Evolutionary conservation across 192 early-diverging fungal genomes (phyloP), one percentile per base, ranked within the genome.

Genomic region (Dissophora globulifera): DNA sequence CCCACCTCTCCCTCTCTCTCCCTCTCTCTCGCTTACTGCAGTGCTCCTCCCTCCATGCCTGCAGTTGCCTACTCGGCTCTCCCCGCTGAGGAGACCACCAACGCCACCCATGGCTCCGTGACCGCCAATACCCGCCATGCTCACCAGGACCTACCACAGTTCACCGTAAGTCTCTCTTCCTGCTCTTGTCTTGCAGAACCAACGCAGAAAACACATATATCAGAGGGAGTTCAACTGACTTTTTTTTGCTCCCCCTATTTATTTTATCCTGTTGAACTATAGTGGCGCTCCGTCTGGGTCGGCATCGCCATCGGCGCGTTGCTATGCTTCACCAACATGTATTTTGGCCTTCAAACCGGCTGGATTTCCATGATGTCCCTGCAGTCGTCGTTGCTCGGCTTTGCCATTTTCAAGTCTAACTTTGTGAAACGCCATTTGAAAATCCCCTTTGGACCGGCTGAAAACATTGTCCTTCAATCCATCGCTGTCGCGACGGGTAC

Each of bases 401-500:
- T 91, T 72, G 93, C 91, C 12, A 86, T 94, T 20, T 88, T 94
- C 69, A 92, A 91, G 55, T 83, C 88, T n/a, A n/a, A n/a, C n/a
- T n/a, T n/a, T n/a, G n/a, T n/a, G n/a, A n/a, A n/a, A n/a, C n/a
- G n/a, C n/a, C n/a, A n/a, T n/a, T 67, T 88, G 19, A 49, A 66
- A 1, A 50, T 79, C 16, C 82, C 81, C 26, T 92, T 93, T 67
- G 85, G 89, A 6, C 92, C 94, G 4, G 90, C 89, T 12, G 94
- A 95, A 70, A 94, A 95, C 72, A 92, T 93, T 43, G 89, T 94
- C 12, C 69, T 94, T 20, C 93, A 94, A 79, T 92, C 94, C 0
- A 92, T 91, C 2, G 88, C 91, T 0, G 91, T 93, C 15, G 94
- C 94, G 23, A 93, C 93, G 15, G 93, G 90, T 9, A 92, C 94